Conservation (phyloP, 345 rosid species). For the Noccaea bulbosa region DNA sequence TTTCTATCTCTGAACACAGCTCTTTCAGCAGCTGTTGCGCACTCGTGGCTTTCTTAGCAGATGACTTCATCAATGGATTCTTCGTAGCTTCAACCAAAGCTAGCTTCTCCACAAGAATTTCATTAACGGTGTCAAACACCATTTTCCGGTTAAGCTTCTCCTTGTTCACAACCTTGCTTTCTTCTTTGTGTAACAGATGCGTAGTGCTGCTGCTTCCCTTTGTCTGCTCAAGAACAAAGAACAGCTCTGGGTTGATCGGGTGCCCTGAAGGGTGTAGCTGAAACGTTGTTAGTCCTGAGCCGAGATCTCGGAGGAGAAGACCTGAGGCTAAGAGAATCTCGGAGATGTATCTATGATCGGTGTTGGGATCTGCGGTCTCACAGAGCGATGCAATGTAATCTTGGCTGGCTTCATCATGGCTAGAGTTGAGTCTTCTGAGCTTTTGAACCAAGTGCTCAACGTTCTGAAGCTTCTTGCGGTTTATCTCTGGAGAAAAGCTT, state of each 20-base stretch:
- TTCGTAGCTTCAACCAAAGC: slow-evolving; percentile 45
- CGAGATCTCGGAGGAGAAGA: slow-evolving; percentile 80
- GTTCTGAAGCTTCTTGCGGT: slow-evolving; percentile 81
- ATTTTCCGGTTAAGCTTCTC: slow-evolving; percentile 75
- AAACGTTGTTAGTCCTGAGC: slow-evolving; percentile 61
- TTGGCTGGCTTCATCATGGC: slow-evolving; percentile 83
- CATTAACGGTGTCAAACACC: slow-evolving; percentile 85
- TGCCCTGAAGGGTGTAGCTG: slow-evolving; percentile 89
- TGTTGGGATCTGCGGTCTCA: slow-evolving; percentile 67
- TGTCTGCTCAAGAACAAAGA: slow-evolving; percentile 89
- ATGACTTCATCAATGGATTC: slow-evolving; percentile 58
- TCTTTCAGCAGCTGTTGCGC: slow-evolving; percentile 86
- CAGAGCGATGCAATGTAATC: slow-evolving; percentile 96
- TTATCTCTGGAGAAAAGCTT: slow-evolving; percentile 63
- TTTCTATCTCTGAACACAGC: slow-evolving; percentile 66
- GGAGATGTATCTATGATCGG: slow-evolving; percentile 87
- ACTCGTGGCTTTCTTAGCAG: slow-evolving; percentile 55
- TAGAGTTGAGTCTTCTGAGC: slow-evolving; percentile 79
- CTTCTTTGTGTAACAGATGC: slow-evolving; percentile 52
- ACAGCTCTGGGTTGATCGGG: slow-evolving; percentile 87
- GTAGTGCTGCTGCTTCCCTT: slow-evolving; percentile 51
- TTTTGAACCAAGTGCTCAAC: slow-evolving; percentile 89
- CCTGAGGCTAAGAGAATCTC: slow-evolving; percentile 96
- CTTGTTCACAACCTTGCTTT: slow-evolving; percentile 44
- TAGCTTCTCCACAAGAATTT: slow-evolving; percentile 72